Base-by-base conservation (phyloP, 2,329 filamentous ascomycete genomes). In the Huntiella abstrusa region DNA sequence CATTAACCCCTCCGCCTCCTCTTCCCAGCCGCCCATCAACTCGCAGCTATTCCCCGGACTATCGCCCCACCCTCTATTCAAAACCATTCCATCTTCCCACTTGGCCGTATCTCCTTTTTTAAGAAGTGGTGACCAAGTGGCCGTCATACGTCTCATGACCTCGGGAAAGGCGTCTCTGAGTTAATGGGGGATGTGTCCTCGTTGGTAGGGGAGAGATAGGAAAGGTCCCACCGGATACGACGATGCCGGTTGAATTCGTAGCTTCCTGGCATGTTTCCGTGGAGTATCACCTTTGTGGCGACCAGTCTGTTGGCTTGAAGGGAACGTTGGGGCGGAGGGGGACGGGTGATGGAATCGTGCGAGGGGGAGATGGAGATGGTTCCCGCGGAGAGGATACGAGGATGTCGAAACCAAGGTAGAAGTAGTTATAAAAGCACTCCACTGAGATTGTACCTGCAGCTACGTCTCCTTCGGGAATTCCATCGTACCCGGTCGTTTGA, bases 391-490 rank as follows among this genome's bases (percentile, higher is more conserved):
- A 76, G 1, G 88, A 93, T n/a, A 98, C 73, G 4, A 96, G 70
- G 7, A 95, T 73, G 60, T 98, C 91, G 57, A 98, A 92, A 1
- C 91, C 91, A 51, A 94, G 79, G 53, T 88, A 81, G 58, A 95
- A 98, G 60, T 98, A 98, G 59, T 96, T 96, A 63, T 91, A 95
- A 59, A 96, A 98, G 53, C 80, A 86, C 58, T 92, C 84, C 3
- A 76, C 72, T 1, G 77, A 73, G 3, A 77, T 53, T 58, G 68
- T 64, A 52, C 67, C 65, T 1, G 65, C 64, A 3, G 65, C 58
- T 28, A 73, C 71, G 28, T 77, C 76, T 38, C 75, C 71, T 12
- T 75, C 58, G 3, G 65, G 70, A 49, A 72, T 72, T 43, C 73
- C 73, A 16, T 72, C 67, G 33, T 68, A 71, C 8, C 22, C 22